Conservation (phyloP, 2,329 filamentous ascomycete species). For the Daldinia sp. region DNA sequence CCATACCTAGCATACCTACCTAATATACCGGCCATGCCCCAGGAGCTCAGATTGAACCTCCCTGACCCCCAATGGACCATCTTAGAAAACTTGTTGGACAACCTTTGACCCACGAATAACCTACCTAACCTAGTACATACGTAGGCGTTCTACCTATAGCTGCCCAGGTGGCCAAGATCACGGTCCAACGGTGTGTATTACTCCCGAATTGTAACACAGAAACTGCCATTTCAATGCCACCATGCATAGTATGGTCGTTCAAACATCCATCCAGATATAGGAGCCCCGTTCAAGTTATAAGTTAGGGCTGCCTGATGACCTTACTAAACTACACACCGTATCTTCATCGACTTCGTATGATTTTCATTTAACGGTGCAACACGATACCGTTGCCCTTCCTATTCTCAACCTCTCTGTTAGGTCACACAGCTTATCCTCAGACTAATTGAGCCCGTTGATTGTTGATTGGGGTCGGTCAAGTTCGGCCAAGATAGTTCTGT, state of each 20-base stretch:
- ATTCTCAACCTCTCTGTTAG: background rate
- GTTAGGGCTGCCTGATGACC: background rate
- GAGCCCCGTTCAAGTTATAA: background rate
- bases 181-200: conserved; percentile 18
- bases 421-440: conserved; percentile 11
- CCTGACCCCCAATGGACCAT: background rate
- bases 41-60: background rate
- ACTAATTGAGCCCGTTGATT: conserved; percentile 10
- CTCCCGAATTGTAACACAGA: conserved; percentile 14
- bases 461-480: conserved; percentile 26
- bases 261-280: too few relatives aligned
- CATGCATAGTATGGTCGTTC: conserved; percentile 8
- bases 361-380: conserved; percentile 18
- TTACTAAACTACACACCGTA: conserved; percentile 13
- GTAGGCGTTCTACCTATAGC: background rate
- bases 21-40: too few relatives aligned
- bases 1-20: too few relatives aligned
- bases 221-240: conserved; percentile 3
- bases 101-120: background rate
- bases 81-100: conserved; percentile 3
- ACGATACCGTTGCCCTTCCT: conserved; percentile 4
- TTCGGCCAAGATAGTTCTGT: conserved; percentile 19
- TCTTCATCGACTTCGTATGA: conserved; percentile 15
- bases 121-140: too few relatives aligned
- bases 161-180: conserved; percentile 2